Evolutionary conservation across 1,284 basidiomycete species (phyloP), one percentile per base, ranked within the genome.

Genomic region (Lentinula novae-zelandiae): DNA sequence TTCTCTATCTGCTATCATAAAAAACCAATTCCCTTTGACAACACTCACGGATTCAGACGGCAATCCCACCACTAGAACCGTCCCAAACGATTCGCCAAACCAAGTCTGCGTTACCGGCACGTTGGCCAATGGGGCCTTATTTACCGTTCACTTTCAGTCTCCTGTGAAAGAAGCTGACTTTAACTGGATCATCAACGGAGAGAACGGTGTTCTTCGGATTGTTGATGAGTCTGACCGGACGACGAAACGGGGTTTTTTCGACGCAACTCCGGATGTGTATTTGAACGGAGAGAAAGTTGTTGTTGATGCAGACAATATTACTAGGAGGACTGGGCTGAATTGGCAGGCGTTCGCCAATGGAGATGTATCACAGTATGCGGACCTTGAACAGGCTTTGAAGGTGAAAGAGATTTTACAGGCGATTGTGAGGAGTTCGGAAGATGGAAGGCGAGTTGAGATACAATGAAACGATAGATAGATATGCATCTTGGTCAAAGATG

Each of bases 141-240:
- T 66, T 20, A 73, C 64, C 53, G 58, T 74, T 8, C 64, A 67
- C 13, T 71, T 69, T 64, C 68, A 72, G 15, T 63, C 60, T 0
- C 67, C 65, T 31, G 69, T 68, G 6, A 55, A 48, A 9, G 50
- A 36, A n/a, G 63, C 62, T 39, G 61, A 58, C 1, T 69, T 75
- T 46, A 20, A 68, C 1, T 77, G 75, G 75, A 64, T 68, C 52
- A 75, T 78, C 50, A 72, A 76, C 49, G 75, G 75, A 8, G 75
- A 76, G 50, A 69, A 72, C 1, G 74, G 75, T 0, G 64, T 64
- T 4, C 71, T 77, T 56, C 62, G 68, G 31, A 31, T 77, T 48
- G 65, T 68, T n/a, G 50, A 33, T 3, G 42, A 64, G 10, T 22
- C 22, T 4, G 66, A 63, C 5, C 39, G 38, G 17, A 39, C 8